Evolutionary conservation across 345 rosid species (phyloP).

Genomic region (Dipteronia sinensis): DNA sequence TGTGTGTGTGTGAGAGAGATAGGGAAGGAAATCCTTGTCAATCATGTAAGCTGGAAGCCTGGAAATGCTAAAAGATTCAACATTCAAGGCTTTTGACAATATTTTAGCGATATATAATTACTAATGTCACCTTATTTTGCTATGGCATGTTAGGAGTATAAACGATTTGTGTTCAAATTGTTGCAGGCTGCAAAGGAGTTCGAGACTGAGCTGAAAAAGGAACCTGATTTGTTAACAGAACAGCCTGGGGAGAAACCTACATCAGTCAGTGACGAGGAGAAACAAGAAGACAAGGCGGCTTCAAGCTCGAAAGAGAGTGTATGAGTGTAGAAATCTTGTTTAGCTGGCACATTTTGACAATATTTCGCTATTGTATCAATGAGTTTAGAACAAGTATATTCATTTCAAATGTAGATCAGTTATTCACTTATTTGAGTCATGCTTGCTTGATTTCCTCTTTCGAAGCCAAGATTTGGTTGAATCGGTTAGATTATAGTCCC

Average conservation of each 20-base stretch:
- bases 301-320: slow-evolving; percentile 72
- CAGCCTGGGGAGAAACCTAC: slow-evolving; percentile 40
- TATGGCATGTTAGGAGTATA: neutral
- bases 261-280: slow-evolving; percentile 46
- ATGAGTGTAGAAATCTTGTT: slow-evolving; percentile 34
- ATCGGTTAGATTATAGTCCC: neutral
- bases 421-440: neutral
- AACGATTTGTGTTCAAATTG: slow-evolving; percentile 12
- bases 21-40: neutral
- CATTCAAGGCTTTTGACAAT: neutral
- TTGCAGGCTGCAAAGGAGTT: slow-evolving; percentile 96
- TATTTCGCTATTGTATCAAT: slow-evolving; percentile 3
- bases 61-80: neutral
- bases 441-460: neutral
- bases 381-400: slow-evolving; percentile 24
- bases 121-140: neutral
- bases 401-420: slow-evolving; percentile 24
- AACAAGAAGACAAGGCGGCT: slow-evolving; percentile 46
- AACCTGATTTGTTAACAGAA: slow-evolving; percentile 52
- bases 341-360: slow-evolving; percentile 14
- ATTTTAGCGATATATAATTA: neutral
- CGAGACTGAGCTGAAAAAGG: slow-evolving; percentile 91
- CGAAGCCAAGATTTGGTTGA: neutral
- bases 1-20: neutral
- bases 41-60: neutral